Evolutionary conservation across 2,329 filamentous ascomycete genomes (phyloP).

Genomic region (Hirsutella minnesotensis): DNA sequence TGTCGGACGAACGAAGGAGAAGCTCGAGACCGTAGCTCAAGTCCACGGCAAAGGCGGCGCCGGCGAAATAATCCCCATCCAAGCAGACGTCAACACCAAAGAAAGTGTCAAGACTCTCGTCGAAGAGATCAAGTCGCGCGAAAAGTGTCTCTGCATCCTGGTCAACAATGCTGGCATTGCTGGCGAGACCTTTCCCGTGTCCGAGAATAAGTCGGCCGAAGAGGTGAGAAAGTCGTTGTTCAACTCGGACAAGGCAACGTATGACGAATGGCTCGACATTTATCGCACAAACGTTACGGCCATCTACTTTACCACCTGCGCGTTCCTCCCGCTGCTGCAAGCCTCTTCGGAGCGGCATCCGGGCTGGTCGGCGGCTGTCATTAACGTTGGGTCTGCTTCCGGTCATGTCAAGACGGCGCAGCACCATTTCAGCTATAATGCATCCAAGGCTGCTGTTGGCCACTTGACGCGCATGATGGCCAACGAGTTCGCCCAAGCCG

Average conservation of each 20-base stretch:
- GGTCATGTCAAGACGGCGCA: conserved; percentile 50
- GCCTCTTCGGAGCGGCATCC: conserved; percentile 27
- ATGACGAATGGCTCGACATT: conserved; percentile 58
- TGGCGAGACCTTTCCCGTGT: conserved; percentile 36
- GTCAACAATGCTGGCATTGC: conserved; percentile 59
- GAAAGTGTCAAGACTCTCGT: conserved; percentile 45
- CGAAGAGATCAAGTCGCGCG: conserved; percentile 40
- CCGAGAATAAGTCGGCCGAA: conserved; percentile 37
- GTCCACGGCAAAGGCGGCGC: conserved; percentile 40
- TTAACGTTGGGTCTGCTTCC: conserved; percentile 59
- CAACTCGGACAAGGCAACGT: conserved; percentile 39
- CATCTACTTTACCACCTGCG: conserved; percentile 52
- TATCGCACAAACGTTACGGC: conserved; percentile 68
- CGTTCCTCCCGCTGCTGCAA: conserved; percentile 51
- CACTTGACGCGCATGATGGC: conserved; percentile 55
- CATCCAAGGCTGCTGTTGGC: conserved; percentile 51
- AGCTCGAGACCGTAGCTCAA: conserved; percentile 46
- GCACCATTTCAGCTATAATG: conserved; percentile 55
- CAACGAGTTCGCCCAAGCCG: conserved; percentile 43
- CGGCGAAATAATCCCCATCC: conserved; percentile 47
- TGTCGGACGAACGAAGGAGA: conserved; percentile 50
- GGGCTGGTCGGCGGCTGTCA: conserved; percentile 45
- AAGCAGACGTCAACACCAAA: conserved; percentile 51
- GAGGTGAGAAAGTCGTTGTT: conserved; percentile 53
- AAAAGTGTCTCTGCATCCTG: conserved; percentile 49